Base-by-base conservation (phyloP, 2,329 filamentous ascomycete species). In the Chrysosporium keratinophilum region DNA sequence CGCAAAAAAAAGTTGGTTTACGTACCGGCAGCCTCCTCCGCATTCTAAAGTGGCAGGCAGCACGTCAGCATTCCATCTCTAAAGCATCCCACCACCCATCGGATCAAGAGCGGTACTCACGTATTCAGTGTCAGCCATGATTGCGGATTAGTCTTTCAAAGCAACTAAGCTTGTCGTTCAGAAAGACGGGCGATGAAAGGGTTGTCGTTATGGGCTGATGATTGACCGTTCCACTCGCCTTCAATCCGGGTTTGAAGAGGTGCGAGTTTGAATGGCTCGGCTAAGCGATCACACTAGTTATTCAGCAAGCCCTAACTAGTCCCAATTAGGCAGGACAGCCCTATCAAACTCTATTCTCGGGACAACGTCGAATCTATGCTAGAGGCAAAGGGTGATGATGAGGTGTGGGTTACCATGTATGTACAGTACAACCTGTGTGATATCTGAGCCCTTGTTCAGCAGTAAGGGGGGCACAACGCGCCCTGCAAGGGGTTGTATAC, bases 11-110 rank as follows among this genome's bases (percentile, higher is more conserved):
- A 28, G 10, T 46, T 19, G 17, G 39, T 12, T 54, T 61, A 74
- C 79, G 70, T 82, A 83, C 78, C 79, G 74, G 89, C 91, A 78
- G 91, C 91, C 83, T 93, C 88, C 81, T 94, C 89, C 75, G 90
- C 85, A 81, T 96, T 91, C 89, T 95, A 69, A 67, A 63, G 15
- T 11, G 43, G 34, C 17, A 48, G 17, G 44, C 10, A 5, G 31
- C 23, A 35, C 1, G 40, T 50, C 20, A 50, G 46, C 23, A 31
- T 5, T 37, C 39, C 19, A 54, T 47, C 28, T 10, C 10, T 11
- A 15, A 34, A 14, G 19, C 17, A 15, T 20, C 14, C 3, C 6
- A 20, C 15, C 20, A 31, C 12, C 7, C 12, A 15, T 28, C 39
- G 28, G 6, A 17, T 33, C 14, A 31, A 19, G 23, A 23, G 17